Percentiles rank a stretch among this genome's conserved stretches.
Evolutionary conservation across 2,329 filamentous ascomycete species (phyloP).

Genomic region (Cladosporium sp.): DNA sequence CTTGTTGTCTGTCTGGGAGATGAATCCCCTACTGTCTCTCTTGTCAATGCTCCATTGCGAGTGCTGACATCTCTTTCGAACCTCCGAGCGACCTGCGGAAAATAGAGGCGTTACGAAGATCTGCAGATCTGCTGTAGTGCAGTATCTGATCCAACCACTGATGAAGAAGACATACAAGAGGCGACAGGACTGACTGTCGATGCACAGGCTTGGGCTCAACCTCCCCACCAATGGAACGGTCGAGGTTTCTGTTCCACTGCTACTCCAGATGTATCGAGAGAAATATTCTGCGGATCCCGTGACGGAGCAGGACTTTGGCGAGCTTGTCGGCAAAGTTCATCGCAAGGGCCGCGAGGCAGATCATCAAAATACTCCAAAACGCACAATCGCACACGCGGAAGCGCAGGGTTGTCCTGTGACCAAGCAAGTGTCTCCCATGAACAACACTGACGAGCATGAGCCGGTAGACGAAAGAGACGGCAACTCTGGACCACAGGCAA

Average conservation of each 20-base stretch:
- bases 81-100: neutral
- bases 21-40: neutral
- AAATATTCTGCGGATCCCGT: neutral
- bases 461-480: neutral
- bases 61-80: neutral
- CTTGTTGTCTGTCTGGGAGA: neutral
- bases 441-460: neutral
- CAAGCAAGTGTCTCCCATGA: neutral
- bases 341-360: neutral
- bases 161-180: neutral
- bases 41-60: neutral
- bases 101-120: neutral
- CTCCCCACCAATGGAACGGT: neutral
- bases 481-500: neutral
- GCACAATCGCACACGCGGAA: neutral
- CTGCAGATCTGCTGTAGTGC: neutral
- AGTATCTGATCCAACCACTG: neutral
- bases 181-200: constrained; percentile 1
- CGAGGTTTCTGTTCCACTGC: neutral
- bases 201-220: neutral
- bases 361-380: neutral
- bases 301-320: neutral
- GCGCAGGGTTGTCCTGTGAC: neutral
- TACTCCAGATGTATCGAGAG: neutral
- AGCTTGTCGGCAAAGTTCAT: neutral